phyloP scores from a whole-genome alignment of 352 stramenopile species.

The Globisporangium parvum region DNA sequence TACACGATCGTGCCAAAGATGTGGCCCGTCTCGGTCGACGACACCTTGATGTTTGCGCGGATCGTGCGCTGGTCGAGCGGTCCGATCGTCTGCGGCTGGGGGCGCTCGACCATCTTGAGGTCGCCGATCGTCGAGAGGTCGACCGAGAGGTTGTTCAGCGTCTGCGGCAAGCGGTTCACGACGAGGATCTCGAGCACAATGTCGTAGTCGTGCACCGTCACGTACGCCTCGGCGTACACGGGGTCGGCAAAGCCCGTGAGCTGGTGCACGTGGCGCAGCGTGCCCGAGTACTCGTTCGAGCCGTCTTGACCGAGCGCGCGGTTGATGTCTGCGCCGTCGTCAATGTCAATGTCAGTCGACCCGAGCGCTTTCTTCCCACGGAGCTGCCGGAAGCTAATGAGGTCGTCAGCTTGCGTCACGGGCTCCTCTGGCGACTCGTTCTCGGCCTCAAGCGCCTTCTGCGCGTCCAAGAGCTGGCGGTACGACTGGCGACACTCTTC shows the following conservation, averaged over 20 bases:
- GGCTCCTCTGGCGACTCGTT: conserved; percentile 48
- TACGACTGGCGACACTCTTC: conserved; percentile 79
- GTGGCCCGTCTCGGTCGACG: conserved; percentile 99
- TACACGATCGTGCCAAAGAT: conserved; percentile 99
- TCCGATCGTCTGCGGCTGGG: conserved; percentile 96
- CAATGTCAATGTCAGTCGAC: conserved; percentile 95
- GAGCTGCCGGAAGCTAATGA: conserved; percentile 98
- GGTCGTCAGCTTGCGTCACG: conserved; percentile 87
- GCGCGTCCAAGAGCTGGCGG: conserved; percentile 61
- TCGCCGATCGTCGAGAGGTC: conserved; percentile 99
- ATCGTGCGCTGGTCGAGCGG: conserved; percentile 96
- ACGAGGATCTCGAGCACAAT: conserved; percentile 99
- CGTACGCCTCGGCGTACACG: conserved; percentile 98
- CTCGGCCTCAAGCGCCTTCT: conserved; percentile 66
- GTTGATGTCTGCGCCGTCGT: conserved; percentile 96
- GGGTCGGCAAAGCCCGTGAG: conserved; percentile 98
- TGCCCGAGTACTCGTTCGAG: conserved; percentile 84
- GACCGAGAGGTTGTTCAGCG: conserved; percentile 97
- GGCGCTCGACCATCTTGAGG: conserved; percentile 99
- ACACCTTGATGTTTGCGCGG: conserved; percentile 99
- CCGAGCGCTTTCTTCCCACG: conserved; percentile 89
- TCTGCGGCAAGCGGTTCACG: conserved; percentile 98
- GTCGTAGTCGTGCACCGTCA: conserved; percentile 99
- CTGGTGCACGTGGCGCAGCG: conserved; percentile 97
- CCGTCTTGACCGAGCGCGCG: conserved; percentile 90